phyloP scores from a whole-genome alignment of 352 stramenopile species.

The Phytophthora agathidicida region DNA sequence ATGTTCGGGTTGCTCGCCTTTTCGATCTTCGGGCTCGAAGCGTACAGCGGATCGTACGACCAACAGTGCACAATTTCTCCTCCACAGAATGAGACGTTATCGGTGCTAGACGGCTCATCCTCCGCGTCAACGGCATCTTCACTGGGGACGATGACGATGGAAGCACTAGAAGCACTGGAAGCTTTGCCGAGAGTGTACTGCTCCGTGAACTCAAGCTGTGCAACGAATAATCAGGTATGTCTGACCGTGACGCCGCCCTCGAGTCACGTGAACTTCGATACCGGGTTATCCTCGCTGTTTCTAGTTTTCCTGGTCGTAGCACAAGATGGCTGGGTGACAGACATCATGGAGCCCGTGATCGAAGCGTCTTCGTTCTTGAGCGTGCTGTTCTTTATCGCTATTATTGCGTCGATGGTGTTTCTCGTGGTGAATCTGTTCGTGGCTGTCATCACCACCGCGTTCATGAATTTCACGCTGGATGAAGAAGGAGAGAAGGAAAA shows the following conservation, averaged over 20 bases:
- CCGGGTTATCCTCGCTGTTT: slow-evolving; percentile 67
- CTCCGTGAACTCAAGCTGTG: slow-evolving; percentile 47
- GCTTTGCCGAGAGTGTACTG: slow-evolving; percentile 64
- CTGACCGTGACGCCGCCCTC: slow-evolving; percentile 38
- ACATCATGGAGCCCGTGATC: slow-evolving; percentile 83
- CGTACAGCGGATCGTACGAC: slow-evolving; percentile 60
- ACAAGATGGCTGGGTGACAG: slow-evolving; percentile 76
- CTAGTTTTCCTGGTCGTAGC: slow-evolving; percentile 83
- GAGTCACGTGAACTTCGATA: slow-evolving; percentile 74
- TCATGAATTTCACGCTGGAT: slow-evolving; percentile 83
- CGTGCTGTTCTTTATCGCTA: slow-evolving; percentile 70
- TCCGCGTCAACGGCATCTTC: slow-evolving; percentile 16
- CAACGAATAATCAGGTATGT: slow-evolving; percentile 44
- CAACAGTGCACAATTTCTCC: slow-evolving; percentile 47
- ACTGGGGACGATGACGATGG: slow-evolving; percentile 12
- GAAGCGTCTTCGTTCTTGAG: slow-evolving; percentile 62
- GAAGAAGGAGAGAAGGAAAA: slow-evolving; percentile 43
- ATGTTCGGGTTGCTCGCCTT: slow-evolving; percentile 82
- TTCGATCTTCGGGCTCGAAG: slow-evolving; percentile 79
- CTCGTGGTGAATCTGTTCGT: slow-evolving; percentile 86
- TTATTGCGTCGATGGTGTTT: slow-evolving; percentile 81
- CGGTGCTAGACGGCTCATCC: slow-evolving; percentile 6
- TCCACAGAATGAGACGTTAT: background rate
- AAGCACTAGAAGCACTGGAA: slow-evolving; percentile 32
- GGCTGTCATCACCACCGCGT: slow-evolving; percentile 82